A percentile compares a stretch with the other conserved stretches of the same genome.
These are phyloP conservation scores for Flaveria floridana DNA, from an alignment of 140 eudicot genomes.

Conservation along the genomic window DNA sequence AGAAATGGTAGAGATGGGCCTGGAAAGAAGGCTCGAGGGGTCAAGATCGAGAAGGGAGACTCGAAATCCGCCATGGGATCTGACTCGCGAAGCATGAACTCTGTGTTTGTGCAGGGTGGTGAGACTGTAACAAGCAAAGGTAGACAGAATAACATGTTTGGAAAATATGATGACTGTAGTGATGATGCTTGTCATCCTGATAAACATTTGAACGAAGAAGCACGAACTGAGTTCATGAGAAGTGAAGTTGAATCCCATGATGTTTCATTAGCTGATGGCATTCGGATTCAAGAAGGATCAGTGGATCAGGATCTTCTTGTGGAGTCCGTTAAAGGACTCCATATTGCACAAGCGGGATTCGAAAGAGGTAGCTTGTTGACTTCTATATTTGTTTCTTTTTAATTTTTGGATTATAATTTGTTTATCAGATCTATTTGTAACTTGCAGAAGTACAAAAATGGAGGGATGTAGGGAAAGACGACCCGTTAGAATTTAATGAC, in stretches of 20 bases:
- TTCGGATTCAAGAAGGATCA: constrained; percentile 36
- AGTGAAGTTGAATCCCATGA: constrained; percentile 36
- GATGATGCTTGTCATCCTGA: constrained; percentile 44
- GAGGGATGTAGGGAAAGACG: constrained; percentile 50
- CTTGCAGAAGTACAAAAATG: constrained; percentile 63
- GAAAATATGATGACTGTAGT: constrained; percentile 49
- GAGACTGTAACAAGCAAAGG: constrained; percentile 48
- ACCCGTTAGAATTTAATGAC: constrained; percentile 27
- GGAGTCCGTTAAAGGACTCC: constrained; percentile 45
- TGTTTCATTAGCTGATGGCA: constrained; percentile 36
- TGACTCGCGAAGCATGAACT: constrained; percentile 57
- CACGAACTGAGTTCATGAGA: neutral
- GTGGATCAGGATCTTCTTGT: constrained; percentile 45
- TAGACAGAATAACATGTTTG: constrained; percentile 39
- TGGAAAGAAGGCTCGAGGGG: constrained; percentile 66
- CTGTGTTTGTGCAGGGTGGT: constrained; percentile 65
- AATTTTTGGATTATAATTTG: neutral
- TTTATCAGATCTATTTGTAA: neutral
- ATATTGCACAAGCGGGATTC: constrained; percentile 49
- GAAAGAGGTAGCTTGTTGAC: constrained; percentile 47
- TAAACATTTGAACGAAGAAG: constrained; percentile 26
- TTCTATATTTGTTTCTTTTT: neutral
- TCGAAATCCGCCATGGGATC: constrained; percentile 62
- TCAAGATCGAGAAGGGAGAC: constrained; percentile 55
- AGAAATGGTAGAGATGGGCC: constrained; percentile 42